A percentile compares a stretch with the other conserved stretches of the same genome.
These are phyloP conservation scores for Zhuliangozyma parablackwelliae DNA, from an alignment of 1,139 yeast species.

Conservation along the genomic window DNA sequence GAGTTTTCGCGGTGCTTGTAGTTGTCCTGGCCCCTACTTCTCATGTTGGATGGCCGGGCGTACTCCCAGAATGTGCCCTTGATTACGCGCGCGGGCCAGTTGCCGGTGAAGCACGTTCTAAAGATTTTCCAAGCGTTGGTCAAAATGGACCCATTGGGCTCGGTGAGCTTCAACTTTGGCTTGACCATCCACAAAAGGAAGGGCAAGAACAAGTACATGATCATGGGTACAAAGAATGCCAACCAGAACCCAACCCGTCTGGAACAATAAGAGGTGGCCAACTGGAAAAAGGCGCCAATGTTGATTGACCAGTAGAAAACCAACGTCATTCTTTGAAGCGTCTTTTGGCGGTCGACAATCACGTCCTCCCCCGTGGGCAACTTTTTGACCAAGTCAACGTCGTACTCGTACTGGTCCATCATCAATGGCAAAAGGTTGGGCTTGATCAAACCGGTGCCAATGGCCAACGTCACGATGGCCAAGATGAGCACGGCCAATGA, in stretches of 20 bases:
- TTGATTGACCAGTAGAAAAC: constrained; percentile 79
- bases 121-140: constrained; percentile 19
- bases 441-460: constrained; percentile 48
- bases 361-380: constrained; percentile 62
- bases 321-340: constrained; percentile 72
- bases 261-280: constrained; percentile 74
- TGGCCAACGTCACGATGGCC: constrained; percentile 35
- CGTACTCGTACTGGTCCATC: constrained; percentile 50
- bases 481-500: constrained; percentile 28
- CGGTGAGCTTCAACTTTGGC: constrained; percentile 31
- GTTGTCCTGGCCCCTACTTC: constrained; percentile 34
- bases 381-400: constrained; percentile 55
- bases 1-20: constrained; percentile 23
- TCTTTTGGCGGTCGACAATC: constrained; percentile 64
- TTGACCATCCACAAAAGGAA: constrained; percentile 36
- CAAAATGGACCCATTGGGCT: constrained; percentile 48
- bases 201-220: constrained; percentile 48
- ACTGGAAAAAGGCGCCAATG: constrained; percentile 71
- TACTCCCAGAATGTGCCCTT: constrained; percentile 47
- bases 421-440: constrained; percentile 50
- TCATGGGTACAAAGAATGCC: constrained; percentile 59
- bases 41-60: constrained; percentile 50
- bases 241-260: constrained; percentile 73
- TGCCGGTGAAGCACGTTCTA: constrained; percentile 13
- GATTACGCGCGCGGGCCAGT: constrained; percentile 19